Evolutionary conservation across 2,329 filamentous ascomycete genomes (phyloP), one percentile per base, ranked within the genome.

Genomic region (Cladobotryum mycophilum): DNA sequence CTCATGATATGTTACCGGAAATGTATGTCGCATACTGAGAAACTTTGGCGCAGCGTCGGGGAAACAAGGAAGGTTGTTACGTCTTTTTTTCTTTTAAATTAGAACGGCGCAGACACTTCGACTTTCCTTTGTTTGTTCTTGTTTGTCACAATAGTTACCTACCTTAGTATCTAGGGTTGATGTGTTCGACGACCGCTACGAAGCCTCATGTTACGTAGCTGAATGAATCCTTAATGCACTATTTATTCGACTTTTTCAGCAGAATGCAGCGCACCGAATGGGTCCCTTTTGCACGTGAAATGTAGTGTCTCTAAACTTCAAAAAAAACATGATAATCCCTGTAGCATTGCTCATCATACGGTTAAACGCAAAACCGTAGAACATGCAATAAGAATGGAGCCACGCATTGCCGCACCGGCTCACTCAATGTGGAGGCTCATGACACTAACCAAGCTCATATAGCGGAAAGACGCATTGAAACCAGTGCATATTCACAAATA

Each of bases 41-140:
- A 55, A 57, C 53, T 62, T 57, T 48, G 58, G 58, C 60, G 56
- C 59, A 59, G 54, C 58, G 50, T 60, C 59, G 60, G 61, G 61
- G 63, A 63, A 58, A 62, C 58, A 62, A 65, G 61, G 62, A 62
- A 61, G 60, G 58, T 61, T 62, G 64, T 66, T 63, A 63, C 64
- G 61, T 64, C 63, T 56, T 59, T 60, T 59, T 56, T 64, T 64
- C 64, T 64, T 64, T 67, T 58, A 69, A 65, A 66, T 64, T 63
- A 68, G 66, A 70, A 64, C 36, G 67, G 68, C 65, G 66, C 64
- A 65, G 62, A 66, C 65, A 64, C 60, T 67, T 66, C 62, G 60
- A 59, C 63, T 69, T 68, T 67, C 64, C 63, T 67, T 66, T 30
- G 25, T 30, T 69, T 20, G 62, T 68, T 66, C 60, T 65, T 68